Evolutionary conservation across 2,329 filamentous ascomycete genomes (phyloP), one percentile per base, ranked within the genome.

Genomic region (Aspergillus ochraceoroseus): DNA sequence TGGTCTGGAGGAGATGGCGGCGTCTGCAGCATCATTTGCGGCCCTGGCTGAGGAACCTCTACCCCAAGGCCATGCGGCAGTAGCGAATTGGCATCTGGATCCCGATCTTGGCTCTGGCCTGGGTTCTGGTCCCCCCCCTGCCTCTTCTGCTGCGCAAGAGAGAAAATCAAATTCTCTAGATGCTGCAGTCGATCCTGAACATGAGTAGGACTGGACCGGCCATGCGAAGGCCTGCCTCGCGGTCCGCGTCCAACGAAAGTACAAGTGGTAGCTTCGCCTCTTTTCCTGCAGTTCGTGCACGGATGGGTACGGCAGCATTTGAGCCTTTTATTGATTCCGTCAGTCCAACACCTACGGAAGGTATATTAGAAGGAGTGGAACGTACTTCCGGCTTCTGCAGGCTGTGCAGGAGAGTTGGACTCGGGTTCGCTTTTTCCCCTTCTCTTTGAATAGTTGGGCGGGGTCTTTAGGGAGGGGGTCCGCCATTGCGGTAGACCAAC

Each of bases 371-470:
- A 1, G 19, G 12, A 5, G 17, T 7, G 17, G 29, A 27, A 38
- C 57, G 33, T 54, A 64, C 62, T 65, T 65, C 33, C 61, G 56
- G 25, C 45, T 55, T 48, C 62, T 54, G 45, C 62, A 65, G 8
- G 59, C 55, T n/a, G 59, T 65, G 43, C 62, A 65, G 11, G 62
- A 65, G 30, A 64, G 57, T 44, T 65, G 61, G n/a, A 65, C 61
- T 27, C 62, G 44, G 20, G 55, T 62, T 42, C 61, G 56, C 42
- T 64, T 65, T 41, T 57, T 59, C 12, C 49, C 49, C 5, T 44
- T 48, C 8, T n/a, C n/a, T n/a, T n/a, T n/a, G n/a, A 30, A 28
- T 2, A 32, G 15, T 22, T 25, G 11, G 13, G 32, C 27, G 8
- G 27, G 7, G 15, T 37, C 40, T 7, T 26, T 42, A 12, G 33